Base-by-base conservation (phyloP, 2,329 filamentous ascomycete genomes). In the Colletotrichum euphorbiae region DNA sequence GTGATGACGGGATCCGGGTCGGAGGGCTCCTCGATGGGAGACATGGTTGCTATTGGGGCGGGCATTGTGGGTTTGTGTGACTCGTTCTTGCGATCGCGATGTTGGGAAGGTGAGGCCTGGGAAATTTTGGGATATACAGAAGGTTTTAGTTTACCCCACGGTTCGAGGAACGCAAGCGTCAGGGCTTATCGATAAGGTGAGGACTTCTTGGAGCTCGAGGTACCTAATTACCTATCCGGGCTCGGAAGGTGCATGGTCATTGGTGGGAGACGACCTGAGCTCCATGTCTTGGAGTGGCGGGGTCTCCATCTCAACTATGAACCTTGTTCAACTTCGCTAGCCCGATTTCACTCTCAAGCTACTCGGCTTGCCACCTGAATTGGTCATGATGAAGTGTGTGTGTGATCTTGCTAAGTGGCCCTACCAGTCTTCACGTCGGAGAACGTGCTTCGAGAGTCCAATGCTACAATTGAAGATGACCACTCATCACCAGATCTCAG, bases 1-100 rank as follows among this genome's bases (percentile, higher is more conserved):
- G 89, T 86, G 60, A 91, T 85, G 71, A 94, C 85, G 61, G 92
- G 91, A 75, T 94, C 92, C 19, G 85, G 78, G 52, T 89, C 86
- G 43, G 57, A 43, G 42, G 43, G 8, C 48, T 78, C 76, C 52
- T 76, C 70, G 62, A 72, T 67, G 33, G 73, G 62, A 51, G 74
- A 73, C 75, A 77, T 77, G 17, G 59, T 54, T 31, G 67, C 66
- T 60, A 24, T 69, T 15, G 66, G 66, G 54, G 66, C 66, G 24
- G 66, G 48, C 66, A 69, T 69, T 4, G 52, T 21, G 33, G 19
- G 36, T 17, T n/a, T 17, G 31, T 38, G 60, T 65, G 61, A 65
- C 61, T 56, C 42, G 42, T 42, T 17, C 15, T 24, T 38, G 28
- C 40, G 15, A 31, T 46, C 15, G 36, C 15, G 21, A 13, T 15